A percentile compares a stretch with the other conserved stretches of the same genome.
phyloP scores from a whole-genome alignment of 2,329 filamentous ascomycete species.

The Ophiobolus disseminans region DNA sequence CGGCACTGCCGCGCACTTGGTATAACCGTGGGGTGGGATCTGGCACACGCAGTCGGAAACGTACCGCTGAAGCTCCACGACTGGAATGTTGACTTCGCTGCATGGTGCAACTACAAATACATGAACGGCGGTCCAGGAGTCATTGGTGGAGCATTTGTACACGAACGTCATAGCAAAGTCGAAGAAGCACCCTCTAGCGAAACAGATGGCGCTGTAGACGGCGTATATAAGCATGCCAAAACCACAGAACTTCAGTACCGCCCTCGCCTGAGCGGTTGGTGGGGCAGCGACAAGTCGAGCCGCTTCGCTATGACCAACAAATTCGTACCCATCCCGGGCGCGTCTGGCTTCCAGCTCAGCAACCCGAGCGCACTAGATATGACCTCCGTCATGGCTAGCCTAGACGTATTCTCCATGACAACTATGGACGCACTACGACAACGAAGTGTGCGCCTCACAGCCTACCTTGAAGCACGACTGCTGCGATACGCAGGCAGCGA shows the following conservation, averaged over 20 bases:
- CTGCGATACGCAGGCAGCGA: conserved; percentile 25
- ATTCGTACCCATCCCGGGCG: conserved; percentile 79
- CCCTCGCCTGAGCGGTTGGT: conserved; percentile 81
- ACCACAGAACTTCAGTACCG: conserved; percentile 58
- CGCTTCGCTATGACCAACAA: conserved; percentile 84
- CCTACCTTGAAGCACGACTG: conserved; percentile 69
- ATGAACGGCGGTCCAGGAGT: conserved; percentile 84
- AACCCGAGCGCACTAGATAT: conserved; percentile 84
- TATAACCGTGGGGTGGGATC: conserved; percentile 83
- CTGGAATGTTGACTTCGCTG: conserved; percentile 91
- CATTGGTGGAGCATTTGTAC: conserved; percentile 82
- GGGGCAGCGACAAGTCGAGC: conserved; percentile 77
- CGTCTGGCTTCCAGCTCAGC: conserved; percentile 81
- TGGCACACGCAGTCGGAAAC: conserved; percentile 86
- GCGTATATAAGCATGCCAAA: conserved; percentile 5
- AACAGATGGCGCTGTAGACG: conserved; percentile 31
- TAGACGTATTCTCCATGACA: conserved; percentile 77
- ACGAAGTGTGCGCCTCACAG: conserved; percentile 76
- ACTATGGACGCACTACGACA: conserved; percentile 71
- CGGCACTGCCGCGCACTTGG: conserved; percentile 73
- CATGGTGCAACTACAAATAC: conserved; percentile 96
- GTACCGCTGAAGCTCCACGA: conserved; percentile 80
- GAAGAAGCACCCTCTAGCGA: conserved; percentile 14
- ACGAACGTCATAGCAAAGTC: conserved; percentile 74
- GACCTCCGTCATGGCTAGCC: conserved; percentile 73